phyloP scores from a whole-genome alignment of 2,329 filamentous ascomycete genomes.

The Cordyceps cicadae region DNA sequence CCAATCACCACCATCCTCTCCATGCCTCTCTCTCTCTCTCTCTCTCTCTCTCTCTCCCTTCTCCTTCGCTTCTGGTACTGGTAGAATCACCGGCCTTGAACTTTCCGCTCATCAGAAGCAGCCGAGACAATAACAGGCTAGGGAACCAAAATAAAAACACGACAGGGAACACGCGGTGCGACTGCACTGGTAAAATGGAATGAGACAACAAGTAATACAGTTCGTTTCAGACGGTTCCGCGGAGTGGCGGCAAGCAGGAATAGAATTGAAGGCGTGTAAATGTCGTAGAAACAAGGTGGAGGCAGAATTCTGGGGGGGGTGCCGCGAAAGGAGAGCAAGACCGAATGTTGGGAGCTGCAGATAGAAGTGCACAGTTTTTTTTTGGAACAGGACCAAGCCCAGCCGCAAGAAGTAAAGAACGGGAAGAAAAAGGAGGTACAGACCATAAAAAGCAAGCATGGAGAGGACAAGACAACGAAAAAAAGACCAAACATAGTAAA shows the following conservation, averaged over 20 bases:
- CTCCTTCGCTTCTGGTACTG: background rate
- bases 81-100: background rate
- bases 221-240: background rate
- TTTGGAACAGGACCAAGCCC: constrained; percentile 8
- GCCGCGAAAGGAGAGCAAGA: constrained; percentile 3
- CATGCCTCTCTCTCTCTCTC: background rate
- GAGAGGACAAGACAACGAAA: background rate
- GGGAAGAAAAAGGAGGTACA: background rate
- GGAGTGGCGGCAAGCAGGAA: background rate
- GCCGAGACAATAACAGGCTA: background rate
- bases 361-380: constrained; percentile 26
- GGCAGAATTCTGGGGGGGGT: background rate
- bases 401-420: constrained; percentile 18
- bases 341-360: constrained; percentile 21
- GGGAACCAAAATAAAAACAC: background rate
- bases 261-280: constrained; percentile 22
- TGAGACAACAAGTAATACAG: constrained; percentile 11
- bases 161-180: background rate
- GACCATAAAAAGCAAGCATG: background rate
- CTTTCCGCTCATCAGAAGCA: background rate
- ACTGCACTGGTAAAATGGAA: background rate
- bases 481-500: background rate
- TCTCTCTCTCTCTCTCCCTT: background rate
- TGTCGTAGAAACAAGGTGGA: constrained; percentile 18
- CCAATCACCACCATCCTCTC: too few species aligned